These are phyloP conservation scores for Citrus trifoliata DNA, from an alignment of 345 rosid species.

Conservation along the genomic window DNA sequence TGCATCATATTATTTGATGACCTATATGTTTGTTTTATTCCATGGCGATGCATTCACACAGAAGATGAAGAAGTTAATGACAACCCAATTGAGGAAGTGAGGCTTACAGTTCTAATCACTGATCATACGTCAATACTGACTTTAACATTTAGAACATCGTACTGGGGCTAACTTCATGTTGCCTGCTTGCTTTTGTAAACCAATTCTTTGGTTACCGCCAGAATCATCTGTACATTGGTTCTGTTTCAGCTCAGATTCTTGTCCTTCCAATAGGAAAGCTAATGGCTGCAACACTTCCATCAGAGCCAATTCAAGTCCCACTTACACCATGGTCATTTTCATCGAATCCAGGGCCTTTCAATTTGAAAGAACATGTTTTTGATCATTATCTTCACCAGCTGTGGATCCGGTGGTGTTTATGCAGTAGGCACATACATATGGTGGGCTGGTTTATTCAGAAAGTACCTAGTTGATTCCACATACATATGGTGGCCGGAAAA, in stretches of 20 bases:
- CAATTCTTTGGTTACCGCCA: constrained; percentile 46
- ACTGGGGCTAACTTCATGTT: constrained; percentile 47
- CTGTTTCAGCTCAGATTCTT: constrained; percentile 49
- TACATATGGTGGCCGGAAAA: constrained; percentile 50
- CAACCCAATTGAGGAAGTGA: constrained; percentile 55
- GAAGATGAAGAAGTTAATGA: constrained; percentile 34
- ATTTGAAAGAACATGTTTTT: constrained; percentile 50
- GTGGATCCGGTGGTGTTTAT: constrained; percentile 41
- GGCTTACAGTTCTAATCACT: constrained; percentile 47
- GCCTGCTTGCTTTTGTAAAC: constrained; percentile 51
- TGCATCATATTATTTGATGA: not conserved
- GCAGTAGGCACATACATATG: constrained; percentile 17
- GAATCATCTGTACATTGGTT: constrained; percentile 33
- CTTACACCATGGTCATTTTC: constrained; percentile 45
- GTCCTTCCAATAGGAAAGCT: constrained; percentile 46
- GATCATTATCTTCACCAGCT: constrained; percentile 50
- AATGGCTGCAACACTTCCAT: constrained; percentile 50
- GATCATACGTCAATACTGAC: constrained; percentile 46
- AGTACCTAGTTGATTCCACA: constrained; percentile 44
- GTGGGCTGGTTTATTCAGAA: constrained; percentile 44
- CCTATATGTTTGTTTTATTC: not conserved
- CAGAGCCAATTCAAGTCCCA: constrained; percentile 28
- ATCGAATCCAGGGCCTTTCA: constrained; percentile 55
- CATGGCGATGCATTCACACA: not conserved
- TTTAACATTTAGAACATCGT: constrained; percentile 53